These are phyloP conservation scores for Dacryopinax spathularia DNA, from an alignment of 768 basidiomycete genomes.

Conservation along the genomic window DNA sequence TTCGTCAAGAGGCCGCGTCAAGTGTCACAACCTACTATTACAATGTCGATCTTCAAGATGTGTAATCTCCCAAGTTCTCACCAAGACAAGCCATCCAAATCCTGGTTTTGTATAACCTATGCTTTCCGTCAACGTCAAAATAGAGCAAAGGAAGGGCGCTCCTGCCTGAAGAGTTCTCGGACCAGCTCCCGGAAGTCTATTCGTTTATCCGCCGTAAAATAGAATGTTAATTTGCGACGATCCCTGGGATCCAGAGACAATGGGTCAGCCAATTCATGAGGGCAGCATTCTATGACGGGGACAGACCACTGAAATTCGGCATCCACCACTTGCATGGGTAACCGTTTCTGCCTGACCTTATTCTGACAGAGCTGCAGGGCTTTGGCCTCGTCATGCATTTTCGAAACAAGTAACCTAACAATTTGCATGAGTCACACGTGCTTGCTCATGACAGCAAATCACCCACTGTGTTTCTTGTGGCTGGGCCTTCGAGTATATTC, in stretches of 20 bases:
- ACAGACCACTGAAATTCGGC: constrained; percentile 95
- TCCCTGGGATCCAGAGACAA: constrained; percentile 43
- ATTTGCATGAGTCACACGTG: constrained; percentile 9
- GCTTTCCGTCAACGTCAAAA: neutral
- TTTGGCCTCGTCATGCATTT: constrained; percentile 82
- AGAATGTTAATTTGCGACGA: constrained; percentile 94
- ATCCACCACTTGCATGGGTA: constrained; percentile 97
- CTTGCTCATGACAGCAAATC: constrained; percentile 7
- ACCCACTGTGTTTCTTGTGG: constrained; percentile 68
- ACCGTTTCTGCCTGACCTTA: constrained; percentile 83
- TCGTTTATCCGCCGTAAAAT: constrained; percentile 89
- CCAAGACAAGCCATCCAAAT: constrained; percentile 80
- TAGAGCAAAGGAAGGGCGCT: constrained; percentile 11
- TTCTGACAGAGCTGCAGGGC: constrained; percentile 81
- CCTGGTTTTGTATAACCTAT: constrained; percentile 77
- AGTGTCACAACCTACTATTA: too few relatives aligned
- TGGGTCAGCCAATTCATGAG: neutral
- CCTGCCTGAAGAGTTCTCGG: constrained; percentile 78
- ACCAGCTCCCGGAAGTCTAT: constrained; percentile 96
- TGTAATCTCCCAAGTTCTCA: constrained; percentile 11
- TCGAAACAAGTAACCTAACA: constrained; percentile 54
- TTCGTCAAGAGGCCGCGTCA: too few relatives aligned
- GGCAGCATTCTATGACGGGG: neutral
- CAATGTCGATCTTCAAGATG: too few relatives aligned
- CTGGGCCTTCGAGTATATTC: constrained; percentile 82